Evolutionary conservation across 2,329 filamentous ascomycete species (phyloP), one percentile per base, ranked within the genome.

Genomic region (Thielaviopsis musarum): DNA sequence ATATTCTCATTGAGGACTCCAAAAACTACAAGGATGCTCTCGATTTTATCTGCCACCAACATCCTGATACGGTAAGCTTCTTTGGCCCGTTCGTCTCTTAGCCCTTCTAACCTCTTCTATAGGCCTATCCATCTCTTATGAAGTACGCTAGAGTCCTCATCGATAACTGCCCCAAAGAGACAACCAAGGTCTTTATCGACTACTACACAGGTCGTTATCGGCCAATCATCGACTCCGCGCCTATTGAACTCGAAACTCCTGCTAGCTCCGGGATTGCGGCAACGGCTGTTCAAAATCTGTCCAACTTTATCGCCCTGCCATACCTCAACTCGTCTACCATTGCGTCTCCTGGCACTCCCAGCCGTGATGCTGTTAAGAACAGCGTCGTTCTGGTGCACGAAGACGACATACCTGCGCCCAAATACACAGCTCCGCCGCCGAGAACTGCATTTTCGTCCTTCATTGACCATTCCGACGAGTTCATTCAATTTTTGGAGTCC

Each of bases 391-490:
- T 62, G 15, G 62, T 82, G 65, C 68, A 80, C 63, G 66, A 77
- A 62, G 69, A 82, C 52, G 69, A 75, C 56, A 66, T 70, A 30
- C 67, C 73, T 0, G 66, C 71, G 3, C 73, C 75, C 3, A 77
- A 81, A 64, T 98, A 98, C 70, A 82, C 81, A 5, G 77, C 87
- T 1, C 91, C 93, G 0, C 86, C 85, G 61, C 91, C 93, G 5
- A 78, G 91, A 62, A 90, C 85, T 1, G 91, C 93, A 0, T 98
- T 98, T 66, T 96, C 93, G 1, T 91, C 88, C 0, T 98, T 98
- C 67, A 91, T 98, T 62, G 91, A 96, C 66, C 91, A 96, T 67
- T 81, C 93, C 0, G 82, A 91, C 61, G 84, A 96, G 67, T 97
- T 98, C 66, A 91, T 97, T 63, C 75, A 83, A 17, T 98, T 98